Conservation (phyloP, 331 rosid species). For the Dryas integrifolia region DNA sequence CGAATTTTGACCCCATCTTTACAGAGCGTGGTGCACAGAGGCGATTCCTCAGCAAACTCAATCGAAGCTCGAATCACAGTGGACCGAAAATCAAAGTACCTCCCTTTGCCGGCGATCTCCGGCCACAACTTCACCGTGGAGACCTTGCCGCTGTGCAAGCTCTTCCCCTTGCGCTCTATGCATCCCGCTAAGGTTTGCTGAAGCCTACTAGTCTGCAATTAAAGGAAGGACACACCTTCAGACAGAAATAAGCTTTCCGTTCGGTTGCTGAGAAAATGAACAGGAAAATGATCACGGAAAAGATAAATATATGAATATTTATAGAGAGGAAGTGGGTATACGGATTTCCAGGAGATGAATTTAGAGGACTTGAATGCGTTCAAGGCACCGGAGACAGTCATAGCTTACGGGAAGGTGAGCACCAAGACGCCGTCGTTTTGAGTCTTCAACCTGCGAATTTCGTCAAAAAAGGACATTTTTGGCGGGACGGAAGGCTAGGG, state of each 20-base stretch:
- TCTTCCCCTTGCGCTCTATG: constrained; percentile 61
- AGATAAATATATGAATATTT: no score
- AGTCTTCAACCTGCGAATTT: neutral
- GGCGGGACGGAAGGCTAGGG: constrained; percentile 31
- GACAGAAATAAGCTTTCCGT: neutral
- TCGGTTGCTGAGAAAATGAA: constrained; percentile 23
- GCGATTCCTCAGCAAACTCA: constrained; percentile 57
- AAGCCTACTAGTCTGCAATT: constrained; percentile 64
- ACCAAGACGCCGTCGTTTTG: constrained; percentile 1
- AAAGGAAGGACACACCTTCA: neutral
- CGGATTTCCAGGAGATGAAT: constrained; percentile 57
- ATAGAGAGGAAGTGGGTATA: constrained; percentile 19
- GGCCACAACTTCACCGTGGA: constrained; percentile 71
- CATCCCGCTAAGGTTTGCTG: constrained; percentile 78
- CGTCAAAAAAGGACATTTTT: constrained; percentile 34
- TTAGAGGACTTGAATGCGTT: constrained; percentile 54
- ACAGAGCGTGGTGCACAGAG: constrained; percentile 68
- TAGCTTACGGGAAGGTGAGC: constrained; percentile 1
- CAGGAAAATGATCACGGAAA: neutral
- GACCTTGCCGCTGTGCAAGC: constrained; percentile 59
- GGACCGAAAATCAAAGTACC: constrained; percentile 58
- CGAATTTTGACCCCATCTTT: constrained; percentile 61
- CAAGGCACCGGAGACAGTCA: constrained; percentile 31
- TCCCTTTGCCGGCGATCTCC: constrained; percentile 61
- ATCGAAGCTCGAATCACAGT: constrained; percentile 55